Base-by-base conservation (phyloP, 306 rosid species). In the Rosa rugosa region DNA sequence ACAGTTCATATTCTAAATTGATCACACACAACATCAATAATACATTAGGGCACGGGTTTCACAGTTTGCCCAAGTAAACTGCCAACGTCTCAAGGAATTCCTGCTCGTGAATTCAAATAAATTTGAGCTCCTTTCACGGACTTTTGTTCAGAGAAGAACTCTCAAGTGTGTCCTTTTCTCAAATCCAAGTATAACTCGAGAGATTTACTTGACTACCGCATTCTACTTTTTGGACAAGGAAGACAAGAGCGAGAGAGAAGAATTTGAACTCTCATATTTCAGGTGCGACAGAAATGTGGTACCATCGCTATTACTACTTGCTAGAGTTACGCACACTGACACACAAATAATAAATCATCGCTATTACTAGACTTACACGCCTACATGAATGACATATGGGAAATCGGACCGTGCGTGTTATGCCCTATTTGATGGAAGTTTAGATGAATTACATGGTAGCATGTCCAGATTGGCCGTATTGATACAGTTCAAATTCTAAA, bases 31-130 rank as follows among this genome's bases (percentile, higher is more conserved):
- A 2, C 59, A 53, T 5, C 60, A 20, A 56, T 6, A 62, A 12
- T 62, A 13, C 4, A 5, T 5, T 27, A 25, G 6, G 18, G n/a
- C 77, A 74, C 69, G 77, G 69, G 68, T 23, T 57, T 34, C 62
- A 74, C 69, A 57, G 77, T 74, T n/a, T 41, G 25, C 67, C n/a
- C 40, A 41, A 8, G 25, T 20, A 53, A 36, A 49, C 47, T 72
- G 49, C 76, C 65, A 53, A 72, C 14, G 16, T 53, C 59, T 51
- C 7, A 20, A 18, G n/a, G 65, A 36, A 5, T 38, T 41, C 16
- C 23, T 22, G 17, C 69, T 41, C 67, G 69, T 74, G 77, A 74
- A 38, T 54, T 66, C 46, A 22, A 54, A 38, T n/a, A 34, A 57
- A 6, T 54, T 74, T 41, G 53, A 22, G 23, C 23, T 57, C 41